Evolutionary conservation across 495 filamentous ascomycete genomes (phyloP), one percentile per base, ranked within the genome.

Genomic region (Penicillium chermesinum): DNA sequence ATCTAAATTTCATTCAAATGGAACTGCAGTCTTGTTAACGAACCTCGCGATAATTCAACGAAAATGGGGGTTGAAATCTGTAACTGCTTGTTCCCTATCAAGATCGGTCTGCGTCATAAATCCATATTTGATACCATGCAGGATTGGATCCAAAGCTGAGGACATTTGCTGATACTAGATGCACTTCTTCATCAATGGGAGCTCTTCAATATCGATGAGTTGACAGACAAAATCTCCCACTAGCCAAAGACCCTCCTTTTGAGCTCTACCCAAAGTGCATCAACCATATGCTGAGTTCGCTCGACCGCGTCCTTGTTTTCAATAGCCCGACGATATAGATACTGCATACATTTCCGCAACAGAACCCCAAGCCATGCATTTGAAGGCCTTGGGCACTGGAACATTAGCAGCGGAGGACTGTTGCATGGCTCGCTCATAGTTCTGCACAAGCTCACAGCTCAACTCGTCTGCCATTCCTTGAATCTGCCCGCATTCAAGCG

Each of bases 401-500:
- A 55, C 20, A 12, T 53, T 57, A 0, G 34, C 39, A 13, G 40
- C 57, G 17, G 37, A 47, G 2, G 53, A 51, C 13, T 49, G 27
- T 25, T 44, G 43, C 37, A 55, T 19, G 18, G 56, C 51, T 7
- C 48, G 41, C 14, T 62, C 57, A n/a, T 60, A 59, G 30, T 62
- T 57, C 12, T 57, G 40, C 46, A 64, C 43, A 9, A 68, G 39
- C 22, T 65, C 53, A 42, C 65, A 68, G 35, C 65, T 57, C 20
- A 70, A 45, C 25, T 66, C 63, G 50, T 70, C 66, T 3, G 66
- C 66, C 66, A 69, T 70, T 0, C 66, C 61, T 71, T 89, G 84
- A 15, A 95, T 75, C 67, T 95, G 89, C 2, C 66, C 66, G 45
- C 65, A 69, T 22, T 69, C 66, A 10, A 65, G 53, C 22, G 50